Base-by-base conservation (phyloP, 352 stramenopile species). In the Phytopythium ostracodes region DNA sequence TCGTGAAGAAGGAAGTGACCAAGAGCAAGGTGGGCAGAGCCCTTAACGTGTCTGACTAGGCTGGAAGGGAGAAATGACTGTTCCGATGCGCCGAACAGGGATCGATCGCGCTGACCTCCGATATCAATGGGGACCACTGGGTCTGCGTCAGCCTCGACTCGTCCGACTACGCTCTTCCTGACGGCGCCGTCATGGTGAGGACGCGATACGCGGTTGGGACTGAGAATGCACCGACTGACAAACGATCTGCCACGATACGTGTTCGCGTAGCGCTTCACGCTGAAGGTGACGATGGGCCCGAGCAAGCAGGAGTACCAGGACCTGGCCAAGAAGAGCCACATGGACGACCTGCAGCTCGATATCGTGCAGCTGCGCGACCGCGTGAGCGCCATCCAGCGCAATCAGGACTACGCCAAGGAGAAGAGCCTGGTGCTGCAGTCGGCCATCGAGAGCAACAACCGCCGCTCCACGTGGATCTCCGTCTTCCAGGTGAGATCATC, bases 361-460 rank as follows among this genome's bases (percentile, higher is more conserved):
- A 84, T 96, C 40, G 58, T 91, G 29, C 91, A 95, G 70, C 70
- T 96, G 18, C 73, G 77, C 47, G 83, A 96, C 70, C 89, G 89
- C 31, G 86, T 95, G 18, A 56, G 66, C 38, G 71, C 84, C 50
- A 89, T 96, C 53, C 83, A 92, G 63, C 79, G 86, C 50, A 87
- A 94, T 44, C 82, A 94, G 47, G 82, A 94, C 71, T 96, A 96
- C 61, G 80, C 76, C 33, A 89, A 92, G 74, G 70, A 87, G 52
- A 92, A 94, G 68, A 84, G 83, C 56, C 63, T 85, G 58, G 62
- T 75, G 43, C 76, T 96, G 49, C 82, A 93, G 54, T 79, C 72
- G 40, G 68, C 79, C 20, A 89, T 88, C 59, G 86, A 96, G 61
- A 82, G 72, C 66, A 96, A 77, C 71, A 96, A 96, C 62, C 69